Conservation (phyloP, 805 yeast genomes). For the Groenewaldozyma tartarivorans region DNA sequence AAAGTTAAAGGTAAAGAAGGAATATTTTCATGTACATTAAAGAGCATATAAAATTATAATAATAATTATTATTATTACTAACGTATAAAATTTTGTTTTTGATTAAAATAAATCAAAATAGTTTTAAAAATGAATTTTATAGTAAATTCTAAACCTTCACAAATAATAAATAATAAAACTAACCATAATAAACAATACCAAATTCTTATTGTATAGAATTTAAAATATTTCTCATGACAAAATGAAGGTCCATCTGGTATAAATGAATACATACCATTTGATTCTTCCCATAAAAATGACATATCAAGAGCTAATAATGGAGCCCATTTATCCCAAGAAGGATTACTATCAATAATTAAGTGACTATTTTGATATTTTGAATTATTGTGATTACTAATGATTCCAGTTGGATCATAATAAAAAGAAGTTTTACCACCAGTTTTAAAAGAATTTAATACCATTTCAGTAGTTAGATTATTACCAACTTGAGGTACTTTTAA, state of each 20-base stretch:
- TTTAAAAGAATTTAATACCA: constrained; percentile 5
- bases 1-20: constrained; percentile 61
- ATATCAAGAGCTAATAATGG: constrained; percentile 17
- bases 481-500: constrained; percentile 5
- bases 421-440: constrained; percentile 5
- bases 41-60: background rate
- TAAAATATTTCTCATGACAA: constrained; percentile 15
- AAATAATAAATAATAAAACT: constrained; percentile 5
- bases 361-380: constrained; percentile 4
- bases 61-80: too few relatives aligned
- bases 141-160: too few relatives aligned
- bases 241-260: constrained; percentile 12
- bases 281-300: constrained; percentile 16
- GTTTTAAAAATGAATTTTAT: too few relatives aligned
- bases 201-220: constrained; percentile 10
- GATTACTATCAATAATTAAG: constrained; percentile 12
- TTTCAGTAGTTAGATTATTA: constrained; percentile 7
- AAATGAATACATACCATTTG: constrained; percentile 20
- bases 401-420: constrained; percentile 16
- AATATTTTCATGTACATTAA: constrained; percentile 29
- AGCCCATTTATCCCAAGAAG: constrained; percentile 11
- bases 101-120: too few relatives aligned
- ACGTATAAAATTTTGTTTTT: too few relatives aligned
- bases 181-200: constrained; percentile 9
- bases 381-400: background rate